These are phyloP conservation scores for Hirsutella rhossiliensis DNA, from an alignment of 2,329 filamentous ascomycete genomes.

Conservation along the genomic window DNA sequence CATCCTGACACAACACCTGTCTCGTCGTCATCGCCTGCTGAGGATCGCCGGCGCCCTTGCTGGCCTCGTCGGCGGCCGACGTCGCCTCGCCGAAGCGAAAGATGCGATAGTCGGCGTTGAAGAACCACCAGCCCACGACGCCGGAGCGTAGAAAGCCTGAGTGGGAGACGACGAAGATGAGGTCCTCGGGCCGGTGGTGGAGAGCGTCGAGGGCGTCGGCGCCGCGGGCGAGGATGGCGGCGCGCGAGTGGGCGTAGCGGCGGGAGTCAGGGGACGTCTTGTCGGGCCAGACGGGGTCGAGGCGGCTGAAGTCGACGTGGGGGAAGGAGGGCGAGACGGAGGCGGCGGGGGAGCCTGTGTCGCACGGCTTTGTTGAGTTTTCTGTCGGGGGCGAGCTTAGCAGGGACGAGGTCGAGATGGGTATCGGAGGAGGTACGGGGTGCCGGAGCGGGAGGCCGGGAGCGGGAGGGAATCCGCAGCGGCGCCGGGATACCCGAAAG, in stretches of 20 bases:
- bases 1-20: constrained; percentile 30
- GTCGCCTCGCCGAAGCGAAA: constrained; percentile 34
- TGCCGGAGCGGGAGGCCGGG: too few relatives aligned
- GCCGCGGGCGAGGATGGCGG: constrained; percentile 42
- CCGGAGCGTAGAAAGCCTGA: constrained; percentile 49
- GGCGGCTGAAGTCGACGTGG: constrained; percentile 38
- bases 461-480: too few relatives aligned
- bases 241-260: constrained; percentile 40
- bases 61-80: neutral
- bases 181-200: constrained; percentile 41
- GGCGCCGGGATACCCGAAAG: too few relatives aligned
- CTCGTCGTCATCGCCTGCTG: neutral
- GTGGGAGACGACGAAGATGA: constrained; percentile 53
- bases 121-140: constrained; percentile 41
- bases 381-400: constrained; percentile 21
- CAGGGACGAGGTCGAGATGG: too few relatives aligned
- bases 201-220: constrained; percentile 36
- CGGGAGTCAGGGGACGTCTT: constrained; percentile 37
- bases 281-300: constrained; percentile 51
- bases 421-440: neutral
- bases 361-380: constrained; percentile 45
- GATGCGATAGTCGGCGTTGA: constrained; percentile 53
- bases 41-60: constrained; percentile 12
- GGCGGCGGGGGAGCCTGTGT: constrained; percentile 40
- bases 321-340: constrained; percentile 38